Conservation (phyloP, 306 rosid species). For the Lathyrus oleraceus region DNA sequence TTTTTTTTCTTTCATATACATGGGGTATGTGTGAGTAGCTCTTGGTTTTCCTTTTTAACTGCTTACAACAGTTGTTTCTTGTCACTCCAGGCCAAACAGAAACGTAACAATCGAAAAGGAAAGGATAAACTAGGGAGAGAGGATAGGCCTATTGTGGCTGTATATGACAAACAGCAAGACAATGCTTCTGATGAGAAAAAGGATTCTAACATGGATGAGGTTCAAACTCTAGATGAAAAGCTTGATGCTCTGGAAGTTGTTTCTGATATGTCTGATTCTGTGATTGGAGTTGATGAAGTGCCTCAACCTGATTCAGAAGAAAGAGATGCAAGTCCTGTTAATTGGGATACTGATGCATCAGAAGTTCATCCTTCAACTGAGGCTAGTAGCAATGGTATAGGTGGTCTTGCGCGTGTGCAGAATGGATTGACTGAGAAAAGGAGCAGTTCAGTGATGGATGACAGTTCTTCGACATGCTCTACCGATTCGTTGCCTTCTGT, state of each 20-base stretch:
- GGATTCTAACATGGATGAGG: conserved; percentile 54
- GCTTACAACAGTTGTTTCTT: conserved; percentile 31
- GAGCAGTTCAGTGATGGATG: conserved; percentile 68
- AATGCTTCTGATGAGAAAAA: conserved; percentile 52
- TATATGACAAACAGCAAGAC: conserved; percentile 48
- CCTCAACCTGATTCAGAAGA: conserved; percentile 85
- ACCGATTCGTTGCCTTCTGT: conserved; percentile 89
- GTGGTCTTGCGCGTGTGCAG: conserved; percentile 59
- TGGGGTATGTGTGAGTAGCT: conserved; percentile 12
- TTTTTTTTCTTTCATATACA: neutral
- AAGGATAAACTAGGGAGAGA: conserved; percentile 90
- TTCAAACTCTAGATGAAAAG: conserved; percentile 61
- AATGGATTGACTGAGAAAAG: conserved; percentile 70
- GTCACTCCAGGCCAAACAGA: conserved; percentile 80
- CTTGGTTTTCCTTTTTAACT: conserved; percentile 7
- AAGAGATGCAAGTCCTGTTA: conserved; percentile 77
- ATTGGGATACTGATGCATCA: conserved; percentile 95
- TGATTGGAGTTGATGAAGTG: conserved; percentile 66
- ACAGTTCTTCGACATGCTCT: conserved; percentile 96
- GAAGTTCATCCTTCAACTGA: conserved; percentile 78
- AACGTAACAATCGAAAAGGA: conserved; percentile 78
- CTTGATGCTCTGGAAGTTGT: conserved; percentile 65
- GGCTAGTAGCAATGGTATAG: conserved; percentile 62
- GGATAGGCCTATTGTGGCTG: conserved; percentile 48
- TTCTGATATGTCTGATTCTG: conserved; percentile 84